Evolutionary conservation across 805 yeast species (phyloP), one percentile per base, ranked within the genome.

Genomic region (Schwanniomyces vanrijiae): DNA sequence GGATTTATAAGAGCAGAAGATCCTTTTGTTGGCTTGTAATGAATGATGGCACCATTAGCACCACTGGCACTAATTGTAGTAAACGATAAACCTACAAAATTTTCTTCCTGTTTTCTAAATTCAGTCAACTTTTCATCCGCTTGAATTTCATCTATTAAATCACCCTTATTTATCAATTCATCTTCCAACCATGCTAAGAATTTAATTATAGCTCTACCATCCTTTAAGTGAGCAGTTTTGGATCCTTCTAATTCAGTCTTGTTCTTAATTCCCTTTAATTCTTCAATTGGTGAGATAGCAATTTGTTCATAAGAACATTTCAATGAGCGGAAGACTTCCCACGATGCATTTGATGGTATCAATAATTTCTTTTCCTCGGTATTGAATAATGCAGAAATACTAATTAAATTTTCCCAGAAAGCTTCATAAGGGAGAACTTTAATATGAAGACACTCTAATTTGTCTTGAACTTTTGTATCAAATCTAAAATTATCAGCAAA

Each of bases 11-110:
- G 63, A 5, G 78, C 55, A 48, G 77, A 72, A 9, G 63, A 59
- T 2, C 69, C 69, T 43, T 64, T 60, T 10, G 61, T 55, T 3
- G 95, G 94, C 37, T 81, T 69, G 61, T 88, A 88, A 62, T 88
- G 95, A 50, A 88, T 84, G 25, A 87, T 72, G 1, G 94, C 88
- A 7, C 89, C 88, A 61, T 86, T 87, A 10, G 89, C 73, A 0
- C 92, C 94, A 1, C 88, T 75, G 4, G 90, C 80, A 43, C 89
- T 81, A 41, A 87, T 86, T 0, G 94, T 86, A 42, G 80, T 83
- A 63, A 87, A 87, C 3, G 90, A 83, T 39, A 82, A 75, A 0
- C 91, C 94, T 18, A 69, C 75, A 57, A 78, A 82, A 51, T 77
- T 68, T 34, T 71, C 66, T 48, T 76, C 80, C 50, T 64, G 55